Evolutionary conservation across 225 moss, liverwort and hornwort species (phyloP).

Genomic region (Asterella californica): DNA sequence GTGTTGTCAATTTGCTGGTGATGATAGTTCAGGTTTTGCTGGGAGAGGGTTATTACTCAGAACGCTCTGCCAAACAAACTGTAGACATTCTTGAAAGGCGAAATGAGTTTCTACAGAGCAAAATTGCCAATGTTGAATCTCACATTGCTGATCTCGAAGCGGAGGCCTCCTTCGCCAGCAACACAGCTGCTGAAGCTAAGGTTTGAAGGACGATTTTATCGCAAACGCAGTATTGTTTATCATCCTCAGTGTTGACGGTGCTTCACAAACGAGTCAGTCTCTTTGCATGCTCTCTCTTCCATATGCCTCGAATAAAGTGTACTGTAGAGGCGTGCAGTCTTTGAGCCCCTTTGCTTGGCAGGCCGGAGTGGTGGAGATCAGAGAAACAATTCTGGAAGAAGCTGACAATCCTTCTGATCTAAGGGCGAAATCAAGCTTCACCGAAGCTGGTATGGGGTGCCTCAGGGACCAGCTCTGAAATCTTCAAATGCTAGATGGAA

Average conservation of each 20-base stretch:
- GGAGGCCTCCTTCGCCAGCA: conserved; percentile 66
- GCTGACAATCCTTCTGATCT: background rate
- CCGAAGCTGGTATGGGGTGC: background rate
- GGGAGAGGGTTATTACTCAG: conserved; percentile 87
- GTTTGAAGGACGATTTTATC: conserved; percentile 26
- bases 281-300: background rate
- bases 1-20: conserved; percentile 39
- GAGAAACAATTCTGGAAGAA: conserved; percentile 23
- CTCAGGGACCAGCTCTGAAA: background rate
- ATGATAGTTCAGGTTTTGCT: conserved; percentile 95
- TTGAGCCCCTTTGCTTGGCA: conserved; percentile 11
- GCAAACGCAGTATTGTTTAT: background rate
- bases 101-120: conserved; percentile 47
- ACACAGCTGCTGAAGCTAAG: conserved; percentile 88
- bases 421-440: background rate
- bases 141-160: conserved; percentile 83
- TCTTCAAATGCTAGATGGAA: background rate
- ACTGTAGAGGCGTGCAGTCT: background rate
- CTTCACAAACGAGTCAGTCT: background rate
- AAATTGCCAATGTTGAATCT: conserved; percentile 50
- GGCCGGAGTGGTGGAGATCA: conserved; percentile 46
- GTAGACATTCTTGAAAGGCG: conserved; percentile 70
- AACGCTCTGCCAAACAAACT: conserved; percentile 93
- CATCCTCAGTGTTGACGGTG: background rate
- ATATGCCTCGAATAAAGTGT: background rate